These are phyloP conservation scores for Suillus bovinus DNA, from an alignment of 768 basidiomycete species.

Conservation along the genomic window DNA sequence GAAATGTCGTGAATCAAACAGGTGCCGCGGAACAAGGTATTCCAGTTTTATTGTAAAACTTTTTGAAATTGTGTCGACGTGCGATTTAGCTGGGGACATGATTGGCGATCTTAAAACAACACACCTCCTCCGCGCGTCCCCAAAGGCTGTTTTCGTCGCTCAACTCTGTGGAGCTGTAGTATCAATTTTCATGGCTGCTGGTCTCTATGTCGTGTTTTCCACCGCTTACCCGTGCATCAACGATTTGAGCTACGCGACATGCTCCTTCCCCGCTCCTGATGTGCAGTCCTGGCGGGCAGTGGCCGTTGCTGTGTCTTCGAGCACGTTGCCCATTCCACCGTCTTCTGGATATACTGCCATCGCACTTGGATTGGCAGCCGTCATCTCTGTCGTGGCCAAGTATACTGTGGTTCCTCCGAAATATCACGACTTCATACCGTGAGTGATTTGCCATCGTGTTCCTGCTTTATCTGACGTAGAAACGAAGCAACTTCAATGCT, in stretches of 20 bases:
- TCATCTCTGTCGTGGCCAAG: slow-evolving; percentile 46
- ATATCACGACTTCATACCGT: slow-evolving; percentile 25
- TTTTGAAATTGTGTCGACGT: background rate
- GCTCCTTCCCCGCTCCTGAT: slow-evolving; percentile 6
- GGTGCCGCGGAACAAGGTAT: slow-evolving; percentile 14
- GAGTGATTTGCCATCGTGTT: background rate
- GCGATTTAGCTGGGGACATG: slow-evolving; percentile 49
- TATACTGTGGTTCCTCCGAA: slow-evolving; percentile 23
- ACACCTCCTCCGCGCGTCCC: slow-evolving; percentile 62
- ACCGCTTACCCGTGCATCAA: slow-evolving; percentile 59
- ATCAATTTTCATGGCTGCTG: slow-evolving; percentile 55
- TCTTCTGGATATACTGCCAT: slow-evolving; percentile 62
- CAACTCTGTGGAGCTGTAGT: slow-evolving; percentile 58
- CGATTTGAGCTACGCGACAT: slow-evolving; percentile 8
- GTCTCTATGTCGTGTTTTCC: slow-evolving; percentile 60
- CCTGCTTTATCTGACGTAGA: background rate
- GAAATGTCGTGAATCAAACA: slow-evolving; percentile 2
- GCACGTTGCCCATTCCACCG: slow-evolving; percentile 41
- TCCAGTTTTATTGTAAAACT: background rate
- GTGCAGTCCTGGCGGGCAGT: slow-evolving; percentile 15
- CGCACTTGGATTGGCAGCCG: slow-evolving; percentile 46
- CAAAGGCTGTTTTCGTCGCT: slow-evolving; percentile 59
- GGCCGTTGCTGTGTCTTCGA: slow-evolving; percentile 22
- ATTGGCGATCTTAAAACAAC: slow-evolving; percentile 64
- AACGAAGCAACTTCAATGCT: slow-evolving; percentile 25